A percentile compares a stretch with the other conserved stretches of the same genome.
phyloP scores from a whole-genome alignment of 441 rosid species.

The Melastoma candidum region DNA sequence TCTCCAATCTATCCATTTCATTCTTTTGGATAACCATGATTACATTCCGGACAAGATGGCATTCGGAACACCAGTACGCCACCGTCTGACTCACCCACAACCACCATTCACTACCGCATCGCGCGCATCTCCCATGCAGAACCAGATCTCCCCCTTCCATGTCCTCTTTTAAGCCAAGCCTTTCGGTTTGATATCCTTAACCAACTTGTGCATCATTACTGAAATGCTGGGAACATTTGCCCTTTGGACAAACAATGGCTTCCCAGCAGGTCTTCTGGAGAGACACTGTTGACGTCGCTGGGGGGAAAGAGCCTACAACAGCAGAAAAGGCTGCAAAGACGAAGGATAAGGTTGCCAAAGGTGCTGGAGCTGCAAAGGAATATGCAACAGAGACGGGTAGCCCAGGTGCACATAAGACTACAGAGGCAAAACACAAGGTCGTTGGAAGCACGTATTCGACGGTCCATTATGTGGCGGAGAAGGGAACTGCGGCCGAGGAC shows the following conservation, averaged over 20 bases:
- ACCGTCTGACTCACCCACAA: neutral
- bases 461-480: slow-evolving; percentile 15
- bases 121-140: slow-evolving; percentile 18
- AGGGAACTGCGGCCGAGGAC: slow-evolving; percentile 32
- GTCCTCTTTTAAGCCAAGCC: neutral
- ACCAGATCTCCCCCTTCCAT: slow-evolving; percentile 10
- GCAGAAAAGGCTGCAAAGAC: too few species aligned
- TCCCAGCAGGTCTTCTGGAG: slow-evolving; percentile 42
- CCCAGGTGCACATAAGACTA: neutral
- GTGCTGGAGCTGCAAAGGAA: neutral
- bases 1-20: too few species aligned
- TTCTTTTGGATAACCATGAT: too few species aligned
- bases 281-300: slow-evolving; percentile 25
- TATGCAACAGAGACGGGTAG: neutral
- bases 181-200: neutral
- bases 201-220: neutral
- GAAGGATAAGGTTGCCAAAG: too few species aligned
- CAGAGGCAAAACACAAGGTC: slow-evolving; percentile 2
- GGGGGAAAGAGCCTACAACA: slow-evolving; percentile 8
- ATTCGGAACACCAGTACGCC: neutral
- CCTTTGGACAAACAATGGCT: slow-evolving; percentile 33
- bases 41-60: too few species aligned
- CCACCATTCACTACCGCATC: slow-evolving; percentile 10
- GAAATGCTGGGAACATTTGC: neutral
- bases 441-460: slow-evolving; percentile 6